Base-by-base conservation (phyloP, 768 basidiomycete genomes). In the Boletus patriciae region DNA sequence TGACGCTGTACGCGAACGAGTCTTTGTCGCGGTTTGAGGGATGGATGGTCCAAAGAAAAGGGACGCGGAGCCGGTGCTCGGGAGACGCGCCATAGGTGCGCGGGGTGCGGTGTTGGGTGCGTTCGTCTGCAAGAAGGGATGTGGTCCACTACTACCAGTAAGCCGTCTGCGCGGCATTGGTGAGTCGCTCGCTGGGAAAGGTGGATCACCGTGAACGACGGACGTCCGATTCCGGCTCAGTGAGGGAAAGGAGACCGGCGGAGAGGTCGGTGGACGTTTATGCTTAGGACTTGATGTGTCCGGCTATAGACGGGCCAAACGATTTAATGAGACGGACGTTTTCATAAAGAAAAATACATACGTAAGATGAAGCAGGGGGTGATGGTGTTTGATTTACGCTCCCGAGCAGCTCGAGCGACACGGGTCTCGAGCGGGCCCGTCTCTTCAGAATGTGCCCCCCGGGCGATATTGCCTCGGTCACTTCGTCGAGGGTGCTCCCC, bases 401-500 rank as follows among this genome's bases (percentile, higher is more conserved):
- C 68, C 85, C 80, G 18, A 83, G 76, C 45, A 89, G 72, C 66
- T 88, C 87, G 27, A 80, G 70, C 19, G 89, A 90, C 15, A 90
- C 76, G 3, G 88, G 89, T 50, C 88, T 78, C 27, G 87, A 83
- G 12, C 87, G 83, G 1, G 88, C 89, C 12, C 89, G 83, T 54
- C 88, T 79, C 70, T 92, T 91, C 38, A 78, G 80, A 54, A 92
- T 76, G 70, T 90, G 89, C 0, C 88, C 89, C 13, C 87, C 87
- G 3, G 89, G 89, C 0, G 88, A 91, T 55, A 90, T 77, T 2
- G 83, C 84, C 59, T 85, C 87, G 3, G 77, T 83, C 31, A 87
- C 83, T 65, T 88, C 86, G 58, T 83, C 80, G 47, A 75, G 73
- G 23, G 71, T 65, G 50, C 74, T 83, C 1, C 74, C 77, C 57